A percentile compares a stretch with the other conserved stretches of the same genome.
phyloP scores from a whole-genome alignment of 2,329 filamentous ascomycete species.

The Fusarium pseudograminearum region DNA sequence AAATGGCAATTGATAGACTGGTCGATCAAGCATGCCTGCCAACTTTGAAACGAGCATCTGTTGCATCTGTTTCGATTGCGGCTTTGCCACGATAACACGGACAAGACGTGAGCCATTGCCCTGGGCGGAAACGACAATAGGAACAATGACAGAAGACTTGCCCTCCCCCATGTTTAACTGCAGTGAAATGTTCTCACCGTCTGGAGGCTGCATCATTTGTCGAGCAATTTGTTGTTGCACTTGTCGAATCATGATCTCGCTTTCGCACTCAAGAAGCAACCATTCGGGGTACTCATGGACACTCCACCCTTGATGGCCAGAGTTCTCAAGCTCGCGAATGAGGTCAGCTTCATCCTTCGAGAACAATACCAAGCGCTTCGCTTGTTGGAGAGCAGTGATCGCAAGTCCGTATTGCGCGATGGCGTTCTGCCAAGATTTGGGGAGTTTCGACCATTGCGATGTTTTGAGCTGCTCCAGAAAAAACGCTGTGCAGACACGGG shows the following conservation, averaged over 20 bases:
- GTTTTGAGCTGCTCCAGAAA: too few species aligned
- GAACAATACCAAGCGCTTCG: conserved; percentile 54
- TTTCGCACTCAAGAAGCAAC: conserved; percentile 74
- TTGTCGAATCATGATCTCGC: conserved; percentile 68
- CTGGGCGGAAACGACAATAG: conserved; percentile 68
- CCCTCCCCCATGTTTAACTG: conserved; percentile 80
- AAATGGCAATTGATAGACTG: conserved; percentile 69
- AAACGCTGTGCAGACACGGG: too few species aligned
- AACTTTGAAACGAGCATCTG: conserved; percentile 53
- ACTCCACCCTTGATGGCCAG: conserved; percentile 68
- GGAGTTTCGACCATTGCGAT: too few species aligned
- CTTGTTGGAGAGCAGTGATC: conserved; percentile 57
- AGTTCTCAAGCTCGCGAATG: conserved; percentile 59
- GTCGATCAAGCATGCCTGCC: conserved; percentile 66
- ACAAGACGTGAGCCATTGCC: conserved; percentile 65
- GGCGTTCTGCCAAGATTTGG: too few species aligned
- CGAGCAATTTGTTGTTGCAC: conserved; percentile 69
- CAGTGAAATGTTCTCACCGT: conserved; percentile 64
- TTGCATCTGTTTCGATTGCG: conserved; percentile 71
- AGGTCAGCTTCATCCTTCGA: conserved; percentile 50
- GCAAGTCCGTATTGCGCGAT: conserved; percentile 55
- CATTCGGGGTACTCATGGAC: conserved; percentile 66
- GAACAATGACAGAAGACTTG: conserved; percentile 77
- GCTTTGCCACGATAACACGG: conserved; percentile 70
- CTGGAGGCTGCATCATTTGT: conserved; percentile 63